A percentile compares a stretch with the other conserved stretches of the same genome.
Evolutionary conservation across 192 early-diverging fungal genomes (phyloP).

Genomic region (Coemansia furcata): DNA sequence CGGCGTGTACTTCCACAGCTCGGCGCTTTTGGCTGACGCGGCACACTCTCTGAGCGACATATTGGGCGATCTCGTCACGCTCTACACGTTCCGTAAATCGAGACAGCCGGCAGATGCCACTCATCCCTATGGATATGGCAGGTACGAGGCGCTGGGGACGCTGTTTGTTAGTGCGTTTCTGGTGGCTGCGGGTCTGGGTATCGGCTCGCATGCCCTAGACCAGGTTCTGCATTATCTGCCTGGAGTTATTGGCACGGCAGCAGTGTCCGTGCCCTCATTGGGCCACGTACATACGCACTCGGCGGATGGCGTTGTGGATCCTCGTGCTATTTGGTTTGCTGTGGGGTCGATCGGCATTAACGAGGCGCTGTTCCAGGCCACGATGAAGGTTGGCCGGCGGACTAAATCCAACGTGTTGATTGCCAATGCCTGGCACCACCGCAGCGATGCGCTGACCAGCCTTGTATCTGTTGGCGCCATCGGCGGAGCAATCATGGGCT

Average conservation of each 20-base stretch:
- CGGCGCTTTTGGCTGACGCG: constrained; percentile 77
- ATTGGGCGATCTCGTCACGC: constrained; percentile 71
- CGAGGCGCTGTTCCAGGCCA: constrained; percentile 72
- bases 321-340: constrained; percentile 72
- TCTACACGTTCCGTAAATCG: constrained; percentile 75
- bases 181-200: constrained; percentile 63
- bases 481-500: constrained; percentile 67
- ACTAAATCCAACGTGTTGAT: constrained; percentile 69
- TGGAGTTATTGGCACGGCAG: constrained; percentile 1
- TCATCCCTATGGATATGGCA: constrained; percentile 72
- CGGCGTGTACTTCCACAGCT: constrained; percentile 68
- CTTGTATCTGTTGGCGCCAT: constrained; percentile 73
- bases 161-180: constrained; percentile 67
- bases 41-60: constrained; percentile 77
- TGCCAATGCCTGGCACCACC: constrained; percentile 89
- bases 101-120: constrained; percentile 57
- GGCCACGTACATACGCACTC: constrained; percentile 28
- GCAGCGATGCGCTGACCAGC: constrained; percentile 71
- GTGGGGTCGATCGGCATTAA: constrained; percentile 67
- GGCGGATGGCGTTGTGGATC: constrained; percentile 50
- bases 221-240: constrained; percentile 47
- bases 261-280: constrained; percentile 11
- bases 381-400: constrained; percentile 61
- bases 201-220: constrained; percentile 65
- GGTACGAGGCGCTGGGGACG: constrained; percentile 65